Evolutionary conservation across 306 rosid species (phyloP), one percentile per base, ranked within the genome.

Genomic region (Acacia crassicarpa): DNA sequence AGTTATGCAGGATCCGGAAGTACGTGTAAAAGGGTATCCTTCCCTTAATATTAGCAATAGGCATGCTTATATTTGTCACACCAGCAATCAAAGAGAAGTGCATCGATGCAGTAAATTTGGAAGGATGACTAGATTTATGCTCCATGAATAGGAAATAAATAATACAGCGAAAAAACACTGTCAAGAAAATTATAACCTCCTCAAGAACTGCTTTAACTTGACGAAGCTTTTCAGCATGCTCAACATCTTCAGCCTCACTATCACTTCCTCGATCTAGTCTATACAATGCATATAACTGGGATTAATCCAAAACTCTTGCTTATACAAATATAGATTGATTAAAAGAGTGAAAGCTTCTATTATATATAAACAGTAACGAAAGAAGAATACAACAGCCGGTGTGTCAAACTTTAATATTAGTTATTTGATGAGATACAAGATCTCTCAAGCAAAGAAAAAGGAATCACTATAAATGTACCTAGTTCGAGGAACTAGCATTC

Each of bases 171-270:
- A 56, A 81, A 74, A 86, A 84, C 32, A 76, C 25, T 22, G 74
- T 49, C 63, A 77, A 78, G 78, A 46, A 40, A 80, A 83, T 77
- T 22, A 77, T 56, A 85, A 93, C 99, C 99, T 95, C 99, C 88
- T 95, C 99, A 67, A 95, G 99, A 80, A 95, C 98, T 48, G 98
- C 99, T 91, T 93, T 95, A 83, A 95, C 99, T 91, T 93, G 99
- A 72, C 97, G 98, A 74, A 95, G 98, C 91, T 91, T 95, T 89
- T 95, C 99, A 84, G 96, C 94, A 90, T 93, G 99, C 83, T 93
- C 99, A 72, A 95, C 44, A 89, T 93, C 98, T 89, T 95, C 99
- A 33, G 97, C 92, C 81, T 95, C 99, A 82, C 92, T 91, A 72
- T 95, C 98, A 87, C 97, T 92, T 87, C 91, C 98, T 63, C 80